Evolutionary conservation across 441 rosid species (phyloP).

Genomic region (Erodium trifolium): DNA sequence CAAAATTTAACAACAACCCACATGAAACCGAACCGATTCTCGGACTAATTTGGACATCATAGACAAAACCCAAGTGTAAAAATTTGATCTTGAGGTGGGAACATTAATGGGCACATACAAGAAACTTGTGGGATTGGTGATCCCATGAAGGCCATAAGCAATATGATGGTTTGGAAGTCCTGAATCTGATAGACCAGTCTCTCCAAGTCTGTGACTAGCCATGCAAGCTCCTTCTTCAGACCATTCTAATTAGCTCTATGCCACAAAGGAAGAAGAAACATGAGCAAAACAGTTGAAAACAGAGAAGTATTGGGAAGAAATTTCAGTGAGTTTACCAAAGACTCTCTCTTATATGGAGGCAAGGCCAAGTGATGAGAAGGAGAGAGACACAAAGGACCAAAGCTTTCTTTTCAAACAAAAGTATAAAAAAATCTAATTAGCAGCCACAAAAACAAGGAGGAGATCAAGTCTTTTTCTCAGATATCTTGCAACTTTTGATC

Average conservation of each 20-base stretch:
- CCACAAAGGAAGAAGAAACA: constrained; percentile 24
- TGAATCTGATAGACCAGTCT: constrained; percentile 56
- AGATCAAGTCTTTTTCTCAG: constrained; percentile 50
- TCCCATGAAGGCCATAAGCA: constrained; percentile 68
- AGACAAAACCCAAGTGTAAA: constrained; percentile 2
- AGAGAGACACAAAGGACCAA: constrained; percentile 28
- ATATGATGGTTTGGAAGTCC: constrained; percentile 60
- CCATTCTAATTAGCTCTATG: constrained; percentile 22
- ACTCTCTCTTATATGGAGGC: neutral
- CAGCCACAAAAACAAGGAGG: constrained; percentile 24
- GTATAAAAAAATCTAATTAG: constrained; percentile 25
- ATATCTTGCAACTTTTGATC: constrained; percentile 33
- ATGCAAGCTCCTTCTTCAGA: constrained; percentile 32
- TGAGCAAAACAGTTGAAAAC: constrained; percentile 4
- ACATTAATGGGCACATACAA: constrained; percentile 24
- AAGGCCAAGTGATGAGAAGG: constrained; percentile 5
- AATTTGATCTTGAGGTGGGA: neutral
- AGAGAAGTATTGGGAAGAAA: constrained; percentile 2
- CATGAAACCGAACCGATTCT: neutral
- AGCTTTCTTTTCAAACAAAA: constrained; percentile 49
- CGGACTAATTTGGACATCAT: neutral
- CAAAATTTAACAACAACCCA: constrained; percentile 9
- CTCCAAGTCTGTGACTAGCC: constrained; percentile 76
- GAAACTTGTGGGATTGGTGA: constrained; percentile 48
- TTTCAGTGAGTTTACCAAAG: neutral